phyloP scores from a whole-genome alignment of 208 protist genomes.

The Trypanosoma scelopori region DNA sequence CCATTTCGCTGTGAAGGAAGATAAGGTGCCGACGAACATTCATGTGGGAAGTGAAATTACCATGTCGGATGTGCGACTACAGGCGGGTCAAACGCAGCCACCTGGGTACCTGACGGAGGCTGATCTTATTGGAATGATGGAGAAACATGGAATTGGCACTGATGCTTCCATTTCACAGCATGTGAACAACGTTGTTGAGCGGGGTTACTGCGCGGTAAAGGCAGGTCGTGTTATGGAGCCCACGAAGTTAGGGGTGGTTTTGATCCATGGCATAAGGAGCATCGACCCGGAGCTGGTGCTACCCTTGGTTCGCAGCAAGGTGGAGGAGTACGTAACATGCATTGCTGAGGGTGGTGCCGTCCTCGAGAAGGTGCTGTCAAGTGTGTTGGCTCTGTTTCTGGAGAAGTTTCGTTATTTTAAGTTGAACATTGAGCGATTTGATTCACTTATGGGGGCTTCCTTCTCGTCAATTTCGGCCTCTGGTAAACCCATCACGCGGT shows the following conservation, averaged over 20 bases:
- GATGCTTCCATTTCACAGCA: slow-evolving; percentile 99
- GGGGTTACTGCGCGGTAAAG: slow-evolving; percentile 89
- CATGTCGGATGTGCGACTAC: slow-evolving; percentile 76
- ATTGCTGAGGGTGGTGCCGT: slow-evolving; percentile 91
- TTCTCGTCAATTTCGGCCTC: slow-evolving; percentile 83
- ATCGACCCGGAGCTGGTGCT: slow-evolving; percentile 95
- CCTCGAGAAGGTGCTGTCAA: slow-evolving; percentile 82
- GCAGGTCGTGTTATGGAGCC: slow-evolving; percentile 88
- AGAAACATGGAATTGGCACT: slow-evolving; percentile 98
- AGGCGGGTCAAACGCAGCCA: slow-evolving; percentile 86
- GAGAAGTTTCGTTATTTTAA: slow-evolving; percentile 92
- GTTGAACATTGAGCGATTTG: slow-evolving; percentile 90
- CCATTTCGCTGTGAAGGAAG: slow-evolving; percentile 62
- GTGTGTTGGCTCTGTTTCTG: slow-evolving; percentile 82
- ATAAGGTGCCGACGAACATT: slow-evolving; percentile 72
- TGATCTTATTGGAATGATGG: slow-evolving; percentile 98
- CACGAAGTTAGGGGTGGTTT: slow-evolving; percentile 92
- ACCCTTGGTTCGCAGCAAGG: slow-evolving; percentile 86
- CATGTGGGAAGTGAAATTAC: slow-evolving; percentile 67
- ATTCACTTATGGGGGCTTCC: slow-evolving; percentile 93
- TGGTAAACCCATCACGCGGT: slow-evolving; percentile 87
- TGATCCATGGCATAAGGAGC: slow-evolving; percentile 91
- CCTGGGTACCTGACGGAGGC: slow-evolving; percentile 97
- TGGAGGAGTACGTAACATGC: slow-evolving; percentile 92
- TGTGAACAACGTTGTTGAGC: slow-evolving; percentile 96